phyloP scores from a whole-genome alignment of 2,329 filamentous ascomycete species.

The Akanthomyces muscarius region DNA sequence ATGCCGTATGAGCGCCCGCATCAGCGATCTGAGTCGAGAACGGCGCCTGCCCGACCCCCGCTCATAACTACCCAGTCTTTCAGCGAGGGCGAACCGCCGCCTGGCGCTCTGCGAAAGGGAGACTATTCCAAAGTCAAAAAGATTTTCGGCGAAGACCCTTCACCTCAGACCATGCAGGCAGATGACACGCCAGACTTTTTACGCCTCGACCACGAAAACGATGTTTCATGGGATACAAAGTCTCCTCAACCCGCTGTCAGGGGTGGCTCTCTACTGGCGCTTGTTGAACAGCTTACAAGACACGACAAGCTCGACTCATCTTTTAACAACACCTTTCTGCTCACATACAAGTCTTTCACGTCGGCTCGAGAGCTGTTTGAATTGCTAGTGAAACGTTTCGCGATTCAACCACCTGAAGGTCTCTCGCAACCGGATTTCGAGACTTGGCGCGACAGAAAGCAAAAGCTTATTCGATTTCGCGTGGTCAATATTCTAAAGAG shows the following conservation, averaged over 20 bases:
- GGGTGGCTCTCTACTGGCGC: constrained; percentile 80
- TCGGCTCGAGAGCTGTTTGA: constrained; percentile 87
- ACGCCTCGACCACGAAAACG: constrained; percentile 79
- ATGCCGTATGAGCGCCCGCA: constrained; percentile 55
- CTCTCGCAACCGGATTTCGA: constrained; percentile 73
- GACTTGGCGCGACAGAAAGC: constrained; percentile 87
- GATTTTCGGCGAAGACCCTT: constrained; percentile 62
- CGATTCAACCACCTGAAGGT: constrained; percentile 83
- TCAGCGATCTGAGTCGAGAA: constrained; percentile 53
- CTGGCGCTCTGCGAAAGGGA: constrained; percentile 53
- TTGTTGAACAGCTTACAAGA: constrained; percentile 92
- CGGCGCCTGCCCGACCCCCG: constrained; percentile 40
- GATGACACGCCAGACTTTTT: constrained; percentile 84
- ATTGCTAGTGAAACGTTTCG: constrained; percentile 85
- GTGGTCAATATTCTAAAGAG: constrained; percentile 97
- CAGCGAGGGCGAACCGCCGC: constrained; percentile 53
- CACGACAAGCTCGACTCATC: constrained; percentile 93
- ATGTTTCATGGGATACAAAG: constrained; percentile 87
- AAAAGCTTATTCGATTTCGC: constrained; percentile 91
- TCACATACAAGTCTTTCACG: constrained; percentile 95
- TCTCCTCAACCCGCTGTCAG: constrained; percentile 71
- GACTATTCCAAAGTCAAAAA: constrained; percentile 62
- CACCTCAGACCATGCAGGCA: constrained; percentile 44
- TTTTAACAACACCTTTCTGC: constrained; percentile 96
- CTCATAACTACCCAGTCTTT: constrained; percentile 59